Percentiles rank a stretch among this genome's conserved stretches.
Conservation (phyloP, 2,329 filamentous ascomycete genomes). For the Hypoxylon sp. region DNA sequence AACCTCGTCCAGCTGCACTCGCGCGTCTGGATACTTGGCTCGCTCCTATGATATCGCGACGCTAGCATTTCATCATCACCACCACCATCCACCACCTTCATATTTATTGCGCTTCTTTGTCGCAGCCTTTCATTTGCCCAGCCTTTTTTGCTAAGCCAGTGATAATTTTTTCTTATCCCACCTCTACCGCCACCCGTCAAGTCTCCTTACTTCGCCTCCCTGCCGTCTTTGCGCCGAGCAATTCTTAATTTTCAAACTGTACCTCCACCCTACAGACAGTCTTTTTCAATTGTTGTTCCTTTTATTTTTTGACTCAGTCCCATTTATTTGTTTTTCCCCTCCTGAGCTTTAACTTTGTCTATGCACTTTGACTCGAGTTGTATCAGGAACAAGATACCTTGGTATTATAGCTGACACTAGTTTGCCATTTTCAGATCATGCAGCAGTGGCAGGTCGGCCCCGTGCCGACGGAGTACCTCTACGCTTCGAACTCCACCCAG, state of each 20-base stretch:
- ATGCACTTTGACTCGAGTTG: slow-evolving; percentile 34
- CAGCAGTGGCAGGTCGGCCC: slow-evolving; percentile 73
- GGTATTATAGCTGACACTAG: slow-evolving; percentile 50
- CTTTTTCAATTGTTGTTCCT: slow-evolving; percentile 29
- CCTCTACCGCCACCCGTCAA: slow-evolving; percentile 36
- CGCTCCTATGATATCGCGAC: slow-evolving; percentile 29
- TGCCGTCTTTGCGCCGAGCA: slow-evolving; percentile 20
- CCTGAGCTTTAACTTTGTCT: slow-evolving; percentile 30
- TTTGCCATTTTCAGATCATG: slow-evolving; percentile 63
- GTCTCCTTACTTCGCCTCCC: slow-evolving; percentile 41
- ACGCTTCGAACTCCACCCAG: slow-evolving; percentile 63
- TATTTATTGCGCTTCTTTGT: slow-evolving; percentile 33
- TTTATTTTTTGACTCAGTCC: slow-evolving; percentile 34
- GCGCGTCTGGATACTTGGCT: slow-evolving; percentile 29
- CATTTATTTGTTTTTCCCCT: slow-evolving; percentile 32
- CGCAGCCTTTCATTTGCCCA: slow-evolving; percentile 29
- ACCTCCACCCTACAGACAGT: slow-evolving; percentile 27
- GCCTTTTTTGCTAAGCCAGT: slow-evolving; percentile 28
- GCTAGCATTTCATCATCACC: slow-evolving; percentile 30
- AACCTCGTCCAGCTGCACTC: slow-evolving; percentile 17
- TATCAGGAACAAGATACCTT: slow-evolving; percentile 36
- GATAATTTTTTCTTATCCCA: slow-evolving; percentile 35
- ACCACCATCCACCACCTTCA: slow-evolving; percentile 14
- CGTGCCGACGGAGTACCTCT: slow-evolving; percentile 69
- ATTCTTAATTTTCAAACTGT: slow-evolving; percentile 36